Evolutionary conservation across 1,139 yeast genomes (phyloP).

Genomic region (Pichia sp.): DNA sequence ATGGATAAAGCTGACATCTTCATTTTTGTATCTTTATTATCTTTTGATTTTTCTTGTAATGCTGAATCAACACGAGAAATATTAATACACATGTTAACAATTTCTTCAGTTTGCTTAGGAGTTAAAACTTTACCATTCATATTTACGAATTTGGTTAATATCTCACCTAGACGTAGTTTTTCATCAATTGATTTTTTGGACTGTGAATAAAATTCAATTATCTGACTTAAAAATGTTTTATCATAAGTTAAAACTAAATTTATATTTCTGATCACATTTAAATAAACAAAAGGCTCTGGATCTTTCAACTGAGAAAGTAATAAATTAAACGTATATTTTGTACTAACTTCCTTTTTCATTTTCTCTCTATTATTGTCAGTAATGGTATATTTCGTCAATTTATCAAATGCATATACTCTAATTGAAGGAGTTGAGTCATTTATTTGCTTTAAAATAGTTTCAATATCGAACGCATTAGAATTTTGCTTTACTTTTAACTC

Average conservation of each 20-base stretch:
- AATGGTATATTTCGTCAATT: slow-evolving; percentile 54
- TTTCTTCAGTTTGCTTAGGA: slow-evolving; percentile 24
- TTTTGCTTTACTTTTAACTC: background rate
- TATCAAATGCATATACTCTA: slow-evolving; percentile 75
- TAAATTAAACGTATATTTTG: slow-evolving; percentile 48
- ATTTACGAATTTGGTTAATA: slow-evolving; percentile 52
- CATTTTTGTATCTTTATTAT: slow-evolving; percentile 45
- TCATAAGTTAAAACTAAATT: slow-evolving; percentile 44
- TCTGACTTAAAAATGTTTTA: slow-evolving; percentile 30
- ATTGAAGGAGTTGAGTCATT: slow-evolving; percentile 80
- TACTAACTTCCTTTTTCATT: slow-evolving; percentile 41
- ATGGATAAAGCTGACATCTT: slow-evolving; percentile 86
- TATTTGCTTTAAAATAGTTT: slow-evolving; percentile 58
- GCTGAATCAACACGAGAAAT: slow-evolving; percentile 29
- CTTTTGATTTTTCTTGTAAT: slow-evolving; percentile 29
- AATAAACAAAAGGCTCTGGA: slow-evolving; percentile 78
- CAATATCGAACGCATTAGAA: slow-evolving; percentile 16
- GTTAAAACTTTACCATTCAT: slow-evolving; percentile 41
- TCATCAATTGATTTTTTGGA: slow-evolving; percentile 45
- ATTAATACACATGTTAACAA: slow-evolving; percentile 36
- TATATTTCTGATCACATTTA: slow-evolving; percentile 77
- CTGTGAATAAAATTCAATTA: slow-evolving; percentile 21
- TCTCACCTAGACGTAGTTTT: slow-evolving; percentile 74
- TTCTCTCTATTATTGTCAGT: slow-evolving; percentile 31
- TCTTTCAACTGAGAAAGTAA: slow-evolving; percentile 65